phyloP scores from a whole-genome alignment of 305 asterid genomes.

The Withania somnifera region DNA sequence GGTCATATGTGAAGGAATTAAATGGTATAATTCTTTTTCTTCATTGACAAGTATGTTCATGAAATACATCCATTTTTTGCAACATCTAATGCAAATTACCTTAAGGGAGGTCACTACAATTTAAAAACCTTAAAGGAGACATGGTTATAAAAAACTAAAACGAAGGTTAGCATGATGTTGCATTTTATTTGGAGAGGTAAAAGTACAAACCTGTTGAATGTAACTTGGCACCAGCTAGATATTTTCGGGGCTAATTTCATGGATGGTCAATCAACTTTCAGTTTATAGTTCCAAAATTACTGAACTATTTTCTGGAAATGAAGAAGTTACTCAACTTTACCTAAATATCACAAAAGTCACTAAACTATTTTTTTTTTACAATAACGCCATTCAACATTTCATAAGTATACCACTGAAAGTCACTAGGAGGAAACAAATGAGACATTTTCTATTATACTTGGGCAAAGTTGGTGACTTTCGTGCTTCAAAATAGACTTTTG shows the following conservation, averaged over 20 bases:
- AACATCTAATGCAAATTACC: background rate
- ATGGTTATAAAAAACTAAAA: background rate
- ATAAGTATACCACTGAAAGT: background rate
- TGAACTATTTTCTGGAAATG: background rate
- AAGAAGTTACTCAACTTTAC: background rate
- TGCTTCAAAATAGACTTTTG: too few species aligned
- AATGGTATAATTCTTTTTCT: background rate
- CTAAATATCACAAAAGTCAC: background rate
- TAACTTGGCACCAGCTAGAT: background rate
- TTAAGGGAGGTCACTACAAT: background rate
- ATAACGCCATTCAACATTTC: background rate
- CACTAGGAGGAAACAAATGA: background rate
- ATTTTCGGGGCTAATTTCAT: background rate
- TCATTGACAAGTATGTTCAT: background rate
- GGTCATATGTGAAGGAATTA: background rate
- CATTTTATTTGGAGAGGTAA: background rate
- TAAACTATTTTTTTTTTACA: background rate
- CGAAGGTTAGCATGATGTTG: background rate
- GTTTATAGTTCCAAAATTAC: background rate
- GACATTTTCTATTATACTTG: background rate
- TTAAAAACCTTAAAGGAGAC: background rate
- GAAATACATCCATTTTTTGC: background rate
- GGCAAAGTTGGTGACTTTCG: too few species aligned
- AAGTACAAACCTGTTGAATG: background rate
- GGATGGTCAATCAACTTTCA: background rate